A percentile compares a stretch with the other conserved stretches of the same genome.
Conservation (phyloP, 768 basidiomycete genomes). For the Cubamyces sp. region DNA sequence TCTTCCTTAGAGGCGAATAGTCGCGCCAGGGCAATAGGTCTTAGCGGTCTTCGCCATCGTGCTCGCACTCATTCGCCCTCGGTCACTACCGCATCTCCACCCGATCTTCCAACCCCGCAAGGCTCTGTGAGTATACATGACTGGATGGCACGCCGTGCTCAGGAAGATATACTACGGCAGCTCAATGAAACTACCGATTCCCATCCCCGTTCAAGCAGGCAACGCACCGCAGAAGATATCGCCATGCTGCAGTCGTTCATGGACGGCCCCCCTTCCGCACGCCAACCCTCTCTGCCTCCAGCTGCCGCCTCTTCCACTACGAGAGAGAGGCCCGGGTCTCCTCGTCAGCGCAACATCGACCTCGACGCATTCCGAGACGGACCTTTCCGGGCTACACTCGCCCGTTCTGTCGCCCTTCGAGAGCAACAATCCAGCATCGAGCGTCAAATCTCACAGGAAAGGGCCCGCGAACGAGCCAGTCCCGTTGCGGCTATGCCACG, state of each 20-base stretch:
- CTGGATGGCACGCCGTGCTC: too few relatives aligned
- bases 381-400: slow-evolving; percentile 35
- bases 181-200: too few relatives aligned
- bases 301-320: not conserved
- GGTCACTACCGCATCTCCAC: not conserved
- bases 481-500: too few relatives aligned
- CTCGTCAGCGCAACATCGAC: slow-evolving; percentile 18
- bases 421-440: not conserved
- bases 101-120: not conserved
- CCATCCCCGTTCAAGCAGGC: not conserved
- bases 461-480: too few relatives aligned
- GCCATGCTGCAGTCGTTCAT: slow-evolving; percentile 19
- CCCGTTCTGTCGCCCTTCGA: slow-evolving; percentile 26
- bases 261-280: not conserved
- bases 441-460: not conserved
- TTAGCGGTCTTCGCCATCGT: slow-evolving; percentile 13
- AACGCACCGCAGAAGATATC: slow-evolving; percentile 8
- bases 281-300: not conserved
- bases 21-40: not conserved
- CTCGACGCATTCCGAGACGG: slow-evolving; percentile 34
- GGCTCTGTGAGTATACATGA: not conserved
- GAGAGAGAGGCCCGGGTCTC: not conserved
- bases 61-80: slow-evolving; percentile 1
- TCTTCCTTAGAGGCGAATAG: slow-evolving; percentile 5
- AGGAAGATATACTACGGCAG: too few relatives aligned